These are phyloP conservation scores for Lodderomyces parapsilosis DNA, from an alignment of 1,139 yeast genomes.

Conservation along the genomic window DNA sequence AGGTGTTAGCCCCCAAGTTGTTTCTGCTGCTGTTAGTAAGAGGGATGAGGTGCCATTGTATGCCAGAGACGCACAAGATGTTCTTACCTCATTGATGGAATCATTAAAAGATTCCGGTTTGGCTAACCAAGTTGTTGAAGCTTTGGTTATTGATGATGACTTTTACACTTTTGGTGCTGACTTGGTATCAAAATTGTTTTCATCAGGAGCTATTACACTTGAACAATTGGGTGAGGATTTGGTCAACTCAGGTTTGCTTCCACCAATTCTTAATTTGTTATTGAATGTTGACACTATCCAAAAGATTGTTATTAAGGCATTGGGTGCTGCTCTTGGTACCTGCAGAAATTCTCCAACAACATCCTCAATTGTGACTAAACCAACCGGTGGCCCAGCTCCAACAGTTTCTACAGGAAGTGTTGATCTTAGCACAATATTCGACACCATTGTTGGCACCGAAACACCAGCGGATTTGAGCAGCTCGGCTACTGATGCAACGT, in stretches of 20 bases:
- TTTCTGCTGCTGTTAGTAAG: neutral
- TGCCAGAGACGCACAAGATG: conserved; percentile 18
- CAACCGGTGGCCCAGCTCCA: conserved; percentile 18
- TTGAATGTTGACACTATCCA: conserved; percentile 41
- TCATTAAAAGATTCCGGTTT: conserved; percentile 47
- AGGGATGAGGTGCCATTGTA: conserved; percentile 6
- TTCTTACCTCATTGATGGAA: conserved; percentile 41
- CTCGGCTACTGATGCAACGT: too few species aligned
- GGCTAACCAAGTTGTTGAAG: conserved; percentile 40
- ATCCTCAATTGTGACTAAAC: conserved; percentile 16
- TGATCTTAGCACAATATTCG: neutral
- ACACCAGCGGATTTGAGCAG: neutral
- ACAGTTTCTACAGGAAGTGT: conserved; percentile 8
- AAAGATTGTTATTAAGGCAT: conserved; percentile 42
- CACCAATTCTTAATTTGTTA: conserved; percentile 38
- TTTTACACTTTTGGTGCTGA: conserved; percentile 44
- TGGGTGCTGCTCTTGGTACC: conserved; percentile 45
- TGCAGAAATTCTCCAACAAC: conserved; percentile 35
- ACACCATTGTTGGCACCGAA: neutral
- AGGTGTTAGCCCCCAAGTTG: conserved; percentile 2
- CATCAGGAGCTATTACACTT: conserved; percentile 29
- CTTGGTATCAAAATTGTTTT: conserved; percentile 33
- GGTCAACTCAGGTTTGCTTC: conserved; percentile 38
- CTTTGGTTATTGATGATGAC: conserved; percentile 39
- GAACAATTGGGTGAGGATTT: conserved; percentile 30